phyloP scores from a whole-genome alignment of 2,329 filamentous ascomycete genomes.

The Aquanectria penicillioides region DNA sequence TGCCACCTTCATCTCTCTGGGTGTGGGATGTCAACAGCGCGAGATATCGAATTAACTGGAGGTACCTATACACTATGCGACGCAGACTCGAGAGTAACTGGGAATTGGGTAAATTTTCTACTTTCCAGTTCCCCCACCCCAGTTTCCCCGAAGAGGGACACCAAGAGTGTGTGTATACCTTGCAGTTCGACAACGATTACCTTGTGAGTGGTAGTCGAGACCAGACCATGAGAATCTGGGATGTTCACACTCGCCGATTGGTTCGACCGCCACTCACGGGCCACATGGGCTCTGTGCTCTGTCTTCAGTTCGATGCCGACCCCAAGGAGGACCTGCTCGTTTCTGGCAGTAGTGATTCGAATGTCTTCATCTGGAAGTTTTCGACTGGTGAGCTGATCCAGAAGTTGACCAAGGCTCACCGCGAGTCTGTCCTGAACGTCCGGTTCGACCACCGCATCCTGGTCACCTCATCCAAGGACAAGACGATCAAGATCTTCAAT shows the following conservation, averaged over 20 bases:
- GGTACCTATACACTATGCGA: constrained; percentile 90
- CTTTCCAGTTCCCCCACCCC: constrained; percentile 92
- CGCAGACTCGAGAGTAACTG: constrained; percentile 89
- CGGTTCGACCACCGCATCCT: constrained; percentile 91
- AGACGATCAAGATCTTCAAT: constrained; percentile 96
- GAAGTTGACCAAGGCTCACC: constrained; percentile 79
- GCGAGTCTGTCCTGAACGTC: constrained; percentile 92
- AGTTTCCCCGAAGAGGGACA: constrained; percentile 84
- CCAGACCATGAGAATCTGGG: constrained; percentile 88
- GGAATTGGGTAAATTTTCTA: constrained; percentile 82
- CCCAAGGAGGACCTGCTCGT: constrained; percentile 92
- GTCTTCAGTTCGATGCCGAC: constrained; percentile 91
- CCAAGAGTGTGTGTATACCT: constrained; percentile 91
- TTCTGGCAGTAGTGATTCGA: constrained; percentile 92
- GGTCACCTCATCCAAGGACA: constrained; percentile 97
- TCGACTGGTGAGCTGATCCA: constrained; percentile 88
- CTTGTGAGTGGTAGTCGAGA: constrained; percentile 95
- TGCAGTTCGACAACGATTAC: constrained; percentile 87
- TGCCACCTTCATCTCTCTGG: constrained; percentile 60
- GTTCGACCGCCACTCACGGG: constrained; percentile 77
- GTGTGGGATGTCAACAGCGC: constrained; percentile 59
- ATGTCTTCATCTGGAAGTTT: constrained; percentile 92
- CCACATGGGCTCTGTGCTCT: constrained; percentile 88
- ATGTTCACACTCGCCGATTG: constrained; percentile 83
- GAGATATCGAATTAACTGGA: constrained; percentile 83